A percentile compares a stretch with the other conserved stretches of the same genome.
Conservation (phyloP, 2,329 filamentous ascomycete species). For the Fusarium protoensiforme region DNA sequence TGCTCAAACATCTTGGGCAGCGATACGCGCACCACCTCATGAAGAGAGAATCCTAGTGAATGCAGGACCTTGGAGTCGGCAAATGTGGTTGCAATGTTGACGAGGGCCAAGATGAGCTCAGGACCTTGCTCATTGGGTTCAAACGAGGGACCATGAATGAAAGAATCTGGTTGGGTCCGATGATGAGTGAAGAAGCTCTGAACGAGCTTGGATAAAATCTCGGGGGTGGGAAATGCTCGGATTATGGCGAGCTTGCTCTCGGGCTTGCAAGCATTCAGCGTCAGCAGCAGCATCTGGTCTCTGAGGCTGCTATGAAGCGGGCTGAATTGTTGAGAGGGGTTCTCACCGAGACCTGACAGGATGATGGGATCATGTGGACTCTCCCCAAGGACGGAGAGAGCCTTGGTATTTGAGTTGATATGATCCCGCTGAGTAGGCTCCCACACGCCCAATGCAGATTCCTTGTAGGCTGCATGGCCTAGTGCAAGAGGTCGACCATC, state of each 20-base stretch:
- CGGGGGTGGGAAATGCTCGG: slow-evolving; percentile 18
- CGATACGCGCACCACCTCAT: slow-evolving; percentile 15
- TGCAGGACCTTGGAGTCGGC: slow-evolving; percentile 17
- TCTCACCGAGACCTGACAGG: not conserved
- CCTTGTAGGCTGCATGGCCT: slow-evolving; percentile 18
- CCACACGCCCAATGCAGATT: slow-evolving; percentile 20
- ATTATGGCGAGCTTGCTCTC: slow-evolving; percentile 18
- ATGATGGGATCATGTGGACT: slow-evolving; percentile 12
- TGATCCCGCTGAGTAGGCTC: slow-evolving; percentile 17
- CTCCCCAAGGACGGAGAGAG: slow-evolving; percentile 16
- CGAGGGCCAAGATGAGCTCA: slow-evolving; percentile 10
- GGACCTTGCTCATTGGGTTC: slow-evolving; percentile 11
- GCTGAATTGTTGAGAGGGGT: slow-evolving; percentile 4
- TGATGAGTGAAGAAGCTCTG: slow-evolving; percentile 26
- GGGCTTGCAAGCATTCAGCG: slow-evolving; percentile 18
- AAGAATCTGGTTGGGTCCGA: slow-evolving; percentile 15
- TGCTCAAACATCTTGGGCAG: slow-evolving; percentile 13
- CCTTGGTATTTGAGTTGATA: slow-evolving; percentile 12
- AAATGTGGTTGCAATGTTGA: not conserved
- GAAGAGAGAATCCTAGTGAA: slow-evolving; percentile 20
- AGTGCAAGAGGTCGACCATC: slow-evolving; percentile 7
- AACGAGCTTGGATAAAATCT: slow-evolving; percentile 15
- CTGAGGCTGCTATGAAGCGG: slow-evolving; percentile 3
- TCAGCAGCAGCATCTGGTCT: slow-evolving; percentile 22
- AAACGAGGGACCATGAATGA: slow-evolving; percentile 15